These are phyloP conservation scores for Russula sp. DNA, from an alignment of 768 basidiomycete genomes.

Conservation along the genomic window DNA sequence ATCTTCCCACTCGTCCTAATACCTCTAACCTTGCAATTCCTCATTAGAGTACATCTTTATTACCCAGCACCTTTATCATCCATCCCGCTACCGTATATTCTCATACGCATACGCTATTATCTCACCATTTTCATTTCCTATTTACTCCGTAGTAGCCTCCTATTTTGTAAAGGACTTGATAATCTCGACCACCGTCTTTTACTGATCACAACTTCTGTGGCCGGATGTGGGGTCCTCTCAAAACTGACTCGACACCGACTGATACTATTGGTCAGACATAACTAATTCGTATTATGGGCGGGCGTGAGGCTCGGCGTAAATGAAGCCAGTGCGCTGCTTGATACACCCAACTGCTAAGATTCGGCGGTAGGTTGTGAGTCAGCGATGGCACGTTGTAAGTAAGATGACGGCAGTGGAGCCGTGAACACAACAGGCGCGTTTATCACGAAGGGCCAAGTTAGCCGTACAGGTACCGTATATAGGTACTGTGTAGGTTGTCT, in stretches of 20 bases:
- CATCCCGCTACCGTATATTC: not conserved
- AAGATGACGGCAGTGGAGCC: not conserved
- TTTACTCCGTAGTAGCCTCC: not conserved
- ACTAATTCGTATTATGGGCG: not conserved
- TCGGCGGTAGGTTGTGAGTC: not conserved
- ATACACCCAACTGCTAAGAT: not conserved
- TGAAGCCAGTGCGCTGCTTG: not conserved
- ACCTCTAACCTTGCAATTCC: slow-evolving; percentile 1
- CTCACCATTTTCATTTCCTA: not conserved
- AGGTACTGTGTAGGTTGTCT: not conserved
- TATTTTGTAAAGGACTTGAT: slow-evolving; percentile 6
- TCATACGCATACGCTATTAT: not conserved
- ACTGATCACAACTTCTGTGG: not conserved
- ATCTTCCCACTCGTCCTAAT: not conserved
- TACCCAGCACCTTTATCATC: no score
- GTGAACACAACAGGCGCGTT: not conserved
- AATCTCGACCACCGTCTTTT: not conserved
- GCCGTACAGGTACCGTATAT: no score
- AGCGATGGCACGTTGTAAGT: not conserved
- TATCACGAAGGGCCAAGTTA: slow-evolving; percentile 2
- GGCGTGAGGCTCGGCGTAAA: not conserved
- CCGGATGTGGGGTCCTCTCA: not conserved
- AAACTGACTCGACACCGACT: no score
- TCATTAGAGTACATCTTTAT: slow-evolving; percentile 10
- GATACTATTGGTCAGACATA: not conserved